These are phyloP conservation scores for Botrytis fragariae DNA, from an alignment of 2,329 filamentous ascomycete species.

Conservation along the genomic window DNA sequence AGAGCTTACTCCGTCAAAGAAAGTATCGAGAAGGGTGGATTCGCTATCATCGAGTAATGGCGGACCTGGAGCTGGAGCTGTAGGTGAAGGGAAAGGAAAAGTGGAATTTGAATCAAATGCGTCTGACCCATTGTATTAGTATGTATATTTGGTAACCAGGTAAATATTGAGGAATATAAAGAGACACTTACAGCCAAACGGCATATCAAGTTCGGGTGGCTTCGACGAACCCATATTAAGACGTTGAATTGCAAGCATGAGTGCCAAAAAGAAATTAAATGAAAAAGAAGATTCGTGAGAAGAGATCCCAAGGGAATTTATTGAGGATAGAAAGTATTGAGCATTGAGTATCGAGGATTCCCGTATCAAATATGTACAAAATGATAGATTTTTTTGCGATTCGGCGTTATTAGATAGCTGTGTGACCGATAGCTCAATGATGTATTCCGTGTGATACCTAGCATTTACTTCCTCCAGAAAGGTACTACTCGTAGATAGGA, in stretches of 20 bases:
- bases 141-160: not conserved
- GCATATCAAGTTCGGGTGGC: conserved; percentile 54
- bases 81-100: conserved; percentile 50
- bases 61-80: conserved; percentile 61
- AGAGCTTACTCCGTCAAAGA: conserved; percentile 55
- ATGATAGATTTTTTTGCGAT: not conserved
- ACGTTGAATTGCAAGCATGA: conserved; percentile 57
- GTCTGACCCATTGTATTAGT: conserved; percentile 40
- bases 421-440: not conserved
- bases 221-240: conserved; percentile 59
- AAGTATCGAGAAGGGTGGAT: conserved; percentile 55
- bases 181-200: conserved; percentile 64
- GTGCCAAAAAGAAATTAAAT: not conserved
- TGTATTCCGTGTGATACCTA: not conserved
- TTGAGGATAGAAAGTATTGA: not conserved
- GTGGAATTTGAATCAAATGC: conserved; percentile 46
- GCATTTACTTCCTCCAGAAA: not conserved
- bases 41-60: conserved; percentile 64
- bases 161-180: not conserved
- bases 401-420: conserved; percentile 1
- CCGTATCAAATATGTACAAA: not conserved
- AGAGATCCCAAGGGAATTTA: not conserved
- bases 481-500: not conserved
- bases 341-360: not conserved
- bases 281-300: not conserved